phyloP scores from a whole-genome alignment of 116 monocot genomes.

The Zostera marina region DNA sequence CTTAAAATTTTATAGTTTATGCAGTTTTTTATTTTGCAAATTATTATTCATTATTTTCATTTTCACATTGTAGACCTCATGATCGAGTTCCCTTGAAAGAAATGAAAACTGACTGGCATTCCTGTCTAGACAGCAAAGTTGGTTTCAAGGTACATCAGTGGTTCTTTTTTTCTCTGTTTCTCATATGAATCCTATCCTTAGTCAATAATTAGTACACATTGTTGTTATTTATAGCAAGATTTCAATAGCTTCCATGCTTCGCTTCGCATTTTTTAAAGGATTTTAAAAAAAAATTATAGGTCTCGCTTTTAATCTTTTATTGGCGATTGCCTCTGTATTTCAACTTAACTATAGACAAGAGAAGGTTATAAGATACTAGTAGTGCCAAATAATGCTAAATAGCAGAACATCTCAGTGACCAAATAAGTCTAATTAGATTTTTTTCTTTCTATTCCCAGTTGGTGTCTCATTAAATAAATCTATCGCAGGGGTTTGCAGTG shows the following conservation, averaged over 20 bases:
- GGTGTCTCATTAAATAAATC: not conserved
- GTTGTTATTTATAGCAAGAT: too few relatives aligned
- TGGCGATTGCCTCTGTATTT: too few relatives aligned
- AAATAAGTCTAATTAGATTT: not conserved
- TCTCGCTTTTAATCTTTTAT: too few relatives aligned
- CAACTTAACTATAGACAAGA: too few relatives aligned
- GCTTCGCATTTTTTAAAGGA: too few relatives aligned
- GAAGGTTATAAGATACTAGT: too few relatives aligned
- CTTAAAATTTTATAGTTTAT: not conserved
- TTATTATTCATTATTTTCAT: not conserved
- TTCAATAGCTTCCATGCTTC: too few relatives aligned
- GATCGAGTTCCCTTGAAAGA: slow-evolving; percentile 58
- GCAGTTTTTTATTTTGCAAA: not conserved
- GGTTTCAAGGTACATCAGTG: slow-evolving; percentile 52
- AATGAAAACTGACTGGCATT: slow-evolving; percentile 79
- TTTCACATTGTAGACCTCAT: slow-evolving; percentile 34
- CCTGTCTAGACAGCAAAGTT: slow-evolving; percentile 59
- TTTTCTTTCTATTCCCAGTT: not conserved
- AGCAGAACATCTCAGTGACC: not conserved
- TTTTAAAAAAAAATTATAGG: too few relatives aligned
- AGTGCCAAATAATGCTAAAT: too few relatives aligned
- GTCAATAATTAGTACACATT: not conserved
- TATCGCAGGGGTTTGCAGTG: slow-evolving; percentile 46
- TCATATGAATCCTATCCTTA: not conserved
- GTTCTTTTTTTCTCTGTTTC: not conserved